Evolutionary conservation across 345 rosid species (phyloP), one percentile per base, ranked within the genome.

Genomic region (Euphorbia lathyris): DNA sequence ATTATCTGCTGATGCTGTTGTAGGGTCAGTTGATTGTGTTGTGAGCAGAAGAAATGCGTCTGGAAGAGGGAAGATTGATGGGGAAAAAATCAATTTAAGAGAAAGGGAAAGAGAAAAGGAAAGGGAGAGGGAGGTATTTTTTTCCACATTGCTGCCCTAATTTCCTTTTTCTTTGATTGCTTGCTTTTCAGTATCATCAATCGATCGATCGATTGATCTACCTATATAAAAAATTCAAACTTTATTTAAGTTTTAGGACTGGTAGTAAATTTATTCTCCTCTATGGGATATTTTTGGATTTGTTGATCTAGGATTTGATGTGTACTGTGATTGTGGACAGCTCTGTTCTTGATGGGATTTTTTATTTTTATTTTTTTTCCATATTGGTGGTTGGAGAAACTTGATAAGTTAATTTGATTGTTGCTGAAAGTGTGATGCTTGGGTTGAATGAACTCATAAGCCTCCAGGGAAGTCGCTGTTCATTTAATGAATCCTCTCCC

Each of bases 61-160:
- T 70, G 76, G 78, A 1, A 88, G 97, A 74, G 87, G 88, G 63
- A 92, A 84, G 79, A 85, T 86, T 62, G 96, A 88, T 69, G 85
- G 78, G 4, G 89, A 85, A 42, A 85, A 81, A 32, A 40, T 70
- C 64, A 84, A 60, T 63, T 83, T 78, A 4, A 72, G 71, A 55
- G 80, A 67, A 3, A 67, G 76, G 9, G 79, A 76, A 4, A 51
- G 74, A 3, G 74, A 64, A 25, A 69, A 8, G 6, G 43, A 73
- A 6, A 8, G 65, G 13, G 75, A 64, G 34, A 68, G 74, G 19
- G 36, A 81, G 90, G 72, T 70, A 65, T 65, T 34, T 20, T 23
- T 58, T 7, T 34, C 7, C 7, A 34, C 38, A 45, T 45, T 45
- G 11, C 11, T 45, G 8, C 3, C 12, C 11, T 45, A 45, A 11